Conservation (phyloP, 768 basidiomycete species). For the Lentinula lateritia region DNA sequence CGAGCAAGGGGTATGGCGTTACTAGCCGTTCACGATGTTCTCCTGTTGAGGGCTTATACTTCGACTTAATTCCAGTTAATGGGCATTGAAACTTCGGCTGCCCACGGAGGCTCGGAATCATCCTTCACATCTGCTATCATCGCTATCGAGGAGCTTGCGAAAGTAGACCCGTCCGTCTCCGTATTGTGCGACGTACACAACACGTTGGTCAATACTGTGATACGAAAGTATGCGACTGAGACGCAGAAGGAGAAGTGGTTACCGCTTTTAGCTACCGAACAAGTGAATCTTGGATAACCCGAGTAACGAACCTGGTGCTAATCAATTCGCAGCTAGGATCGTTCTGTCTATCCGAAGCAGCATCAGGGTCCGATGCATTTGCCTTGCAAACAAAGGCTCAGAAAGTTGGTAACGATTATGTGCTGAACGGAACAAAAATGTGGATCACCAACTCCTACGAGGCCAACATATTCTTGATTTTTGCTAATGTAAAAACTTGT, state of each 20-base stretch:
- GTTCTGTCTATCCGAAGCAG: constrained; percentile 91
- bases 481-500: constrained; percentile 91
- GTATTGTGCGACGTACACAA: constrained; percentile 98
- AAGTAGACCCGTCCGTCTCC: constrained; percentile 92
- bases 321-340: constrained; percentile 70
- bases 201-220: constrained; percentile 93
- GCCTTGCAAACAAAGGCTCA: constrained; percentile 90
- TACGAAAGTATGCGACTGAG: constrained; percentile 79
- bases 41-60: not conserved
- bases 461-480: constrained; percentile 89
- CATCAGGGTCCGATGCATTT: constrained; percentile 95
- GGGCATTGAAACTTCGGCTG: constrained; percentile 90
- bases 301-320: not conserved
- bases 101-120: constrained; percentile 80
- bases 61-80: constrained; percentile 59
- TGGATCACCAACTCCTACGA: constrained; percentile 97
- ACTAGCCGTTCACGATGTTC: not conserved
- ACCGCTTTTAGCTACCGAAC: constrained; percentile 71
- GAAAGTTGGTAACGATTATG: constrained; percentile 80
- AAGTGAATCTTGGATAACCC: constrained; percentile 37
- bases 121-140: constrained; percentile 96
- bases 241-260: constrained; percentile 88
- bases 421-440: constrained; percentile 98
- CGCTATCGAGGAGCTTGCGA: constrained; percentile 95
- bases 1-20: constrained; percentile 78